phyloP scores from a whole-genome alignment of 805 yeast genomes.

The baker's yeast (Saccharomyces cerevisiae) region DNA sequence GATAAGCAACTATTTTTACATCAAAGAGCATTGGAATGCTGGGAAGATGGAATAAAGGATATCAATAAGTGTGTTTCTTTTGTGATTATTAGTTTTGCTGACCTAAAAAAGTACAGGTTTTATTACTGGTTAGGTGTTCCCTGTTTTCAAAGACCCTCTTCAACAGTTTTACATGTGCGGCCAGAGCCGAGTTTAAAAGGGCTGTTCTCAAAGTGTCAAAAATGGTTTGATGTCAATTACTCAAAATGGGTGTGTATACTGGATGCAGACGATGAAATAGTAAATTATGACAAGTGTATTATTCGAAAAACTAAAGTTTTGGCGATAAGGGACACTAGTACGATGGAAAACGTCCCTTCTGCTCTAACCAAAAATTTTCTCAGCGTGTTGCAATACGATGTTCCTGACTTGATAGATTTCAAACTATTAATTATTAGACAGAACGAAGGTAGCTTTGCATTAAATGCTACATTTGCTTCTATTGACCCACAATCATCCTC shows the following conservation, averaged over 20 bases:
- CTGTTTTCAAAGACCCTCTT: conserved; percentile 32
- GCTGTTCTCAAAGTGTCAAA: conserved; percentile 2
- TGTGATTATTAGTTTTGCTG: conserved; percentile 64
- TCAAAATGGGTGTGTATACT: conserved; percentile 27
- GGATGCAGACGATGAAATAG: conserved; percentile 13
- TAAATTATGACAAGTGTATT: conserved; percentile 8
- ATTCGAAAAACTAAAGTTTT: conserved; percentile 15
- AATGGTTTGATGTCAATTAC: conserved; percentile 14
- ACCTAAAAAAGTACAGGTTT: conserved; percentile 79
- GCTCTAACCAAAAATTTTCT: conserved; percentile 53
- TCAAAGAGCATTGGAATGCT: conserved; percentile 30
- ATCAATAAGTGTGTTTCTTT: conserved; percentile 30
- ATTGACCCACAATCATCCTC: not conserved
- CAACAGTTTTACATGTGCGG: conserved; percentile 1
- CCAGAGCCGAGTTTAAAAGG: not conserved
- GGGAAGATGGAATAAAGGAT: conserved; percentile 26
- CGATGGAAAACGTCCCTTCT: conserved; percentile 35
- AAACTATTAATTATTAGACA: conserved; percentile 36
- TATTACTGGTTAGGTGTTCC: conserved; percentile 90
- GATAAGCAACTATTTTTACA: conserved; percentile 57
- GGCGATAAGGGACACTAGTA: conserved; percentile 36
- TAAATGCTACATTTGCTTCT: conserved; percentile 13
- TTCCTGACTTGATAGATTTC: conserved; percentile 31
- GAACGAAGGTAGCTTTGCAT: conserved; percentile 26
- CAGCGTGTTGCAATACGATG: conserved; percentile 32